A percentile compares a stretch with the other conserved stretches of the same genome.
These are phyloP conservation scores for Trichosporon coremiiforme DNA, from an alignment of 1,284 basidiomycete species.

Conservation along the genomic window DNA sequence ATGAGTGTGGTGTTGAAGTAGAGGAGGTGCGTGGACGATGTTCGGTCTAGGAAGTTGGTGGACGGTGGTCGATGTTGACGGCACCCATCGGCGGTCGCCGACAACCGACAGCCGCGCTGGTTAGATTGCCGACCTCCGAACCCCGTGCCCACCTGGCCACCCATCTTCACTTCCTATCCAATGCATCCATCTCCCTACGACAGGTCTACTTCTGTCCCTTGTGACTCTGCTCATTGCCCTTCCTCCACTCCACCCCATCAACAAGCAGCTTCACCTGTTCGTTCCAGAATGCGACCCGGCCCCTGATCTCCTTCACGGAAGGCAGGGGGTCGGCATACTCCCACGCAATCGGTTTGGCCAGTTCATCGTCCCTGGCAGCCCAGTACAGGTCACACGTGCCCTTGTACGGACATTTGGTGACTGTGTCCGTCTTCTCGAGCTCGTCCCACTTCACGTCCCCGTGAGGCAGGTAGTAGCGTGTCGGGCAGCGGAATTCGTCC, in stretches of 20 bases:
- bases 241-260: slow-evolving; percentile 20
- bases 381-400: slow-evolving; percentile 25
- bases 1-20: too few species aligned
- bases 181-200: neutral
- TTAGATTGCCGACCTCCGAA: slow-evolving; percentile 11
- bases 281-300: slow-evolving; percentile 23
- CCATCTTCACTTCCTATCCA: neutral
- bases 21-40: neutral
- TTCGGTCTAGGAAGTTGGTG: neutral
- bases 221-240: slow-evolving; percentile 7
- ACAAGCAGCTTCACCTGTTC: slow-evolving; percentile 22
- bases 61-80: neutral
- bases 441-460: slow-evolving; percentile 16
- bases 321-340: slow-evolving; percentile 10
- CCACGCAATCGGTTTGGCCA: slow-evolving; percentile 23
- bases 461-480: slow-evolving; percentile 24
- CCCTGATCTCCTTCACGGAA: slow-evolving; percentile 18
- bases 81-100: neutral
- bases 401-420: slow-evolving; percentile 27
- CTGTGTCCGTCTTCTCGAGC: slow-evolving; percentile 9
- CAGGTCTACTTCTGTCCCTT: neutral
- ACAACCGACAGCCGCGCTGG: neutral
- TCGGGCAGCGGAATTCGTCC: slow-evolving; percentile 22
- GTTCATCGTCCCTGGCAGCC: slow-evolving; percentile 8
- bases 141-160: neutral